phyloP scores from a whole-genome alignment of 257 asterid species.

The Euphrasia confusa region DNA sequence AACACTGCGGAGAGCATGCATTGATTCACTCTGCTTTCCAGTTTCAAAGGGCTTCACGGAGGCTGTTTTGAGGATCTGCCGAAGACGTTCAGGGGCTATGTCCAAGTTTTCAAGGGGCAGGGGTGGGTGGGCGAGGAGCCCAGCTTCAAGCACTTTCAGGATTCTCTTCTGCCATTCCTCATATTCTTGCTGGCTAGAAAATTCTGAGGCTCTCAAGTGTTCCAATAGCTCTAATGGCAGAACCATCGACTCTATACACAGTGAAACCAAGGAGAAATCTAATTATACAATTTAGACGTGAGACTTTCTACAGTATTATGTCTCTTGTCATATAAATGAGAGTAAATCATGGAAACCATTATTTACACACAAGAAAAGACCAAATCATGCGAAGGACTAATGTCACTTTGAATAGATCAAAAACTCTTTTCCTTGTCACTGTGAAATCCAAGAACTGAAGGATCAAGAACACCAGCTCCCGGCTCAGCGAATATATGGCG shows the following conservation, averaged over 20 bases:
- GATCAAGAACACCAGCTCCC: no score
- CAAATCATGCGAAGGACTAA: not conserved
- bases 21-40: slow-evolving; percentile 57
- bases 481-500: no score
- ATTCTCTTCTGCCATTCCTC: slow-evolving; percentile 68
- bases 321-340: slow-evolving; percentile 3
- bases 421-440: not conserved
- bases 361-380: not conserved
- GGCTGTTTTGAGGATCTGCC: slow-evolving; percentile 48
- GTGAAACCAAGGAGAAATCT: slow-evolving; percentile 16
- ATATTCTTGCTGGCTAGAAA: slow-evolving; percentile 52
- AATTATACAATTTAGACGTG: slow-evolving; percentile 9
- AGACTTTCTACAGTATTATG: not conserved
- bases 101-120: slow-evolving; percentile 54
- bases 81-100: slow-evolving; percentile 46
- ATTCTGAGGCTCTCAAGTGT: slow-evolving; percentile 59
- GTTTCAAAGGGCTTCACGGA: slow-evolving; percentile 59
- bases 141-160: slow-evolving; percentile 75
- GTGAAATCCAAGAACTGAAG: no score
- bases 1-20: slow-evolving; percentile 45
- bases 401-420: not conserved
- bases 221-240: slow-evolving; percentile 83
- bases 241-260: slow-evolving; percentile 60
- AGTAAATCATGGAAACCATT: not conserved
- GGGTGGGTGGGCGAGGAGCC: slow-evolving; percentile 67